Evolutionary conservation across 352 stramenopile genomes (phyloP).

Genomic region (Blastocystis sp.): DNA sequence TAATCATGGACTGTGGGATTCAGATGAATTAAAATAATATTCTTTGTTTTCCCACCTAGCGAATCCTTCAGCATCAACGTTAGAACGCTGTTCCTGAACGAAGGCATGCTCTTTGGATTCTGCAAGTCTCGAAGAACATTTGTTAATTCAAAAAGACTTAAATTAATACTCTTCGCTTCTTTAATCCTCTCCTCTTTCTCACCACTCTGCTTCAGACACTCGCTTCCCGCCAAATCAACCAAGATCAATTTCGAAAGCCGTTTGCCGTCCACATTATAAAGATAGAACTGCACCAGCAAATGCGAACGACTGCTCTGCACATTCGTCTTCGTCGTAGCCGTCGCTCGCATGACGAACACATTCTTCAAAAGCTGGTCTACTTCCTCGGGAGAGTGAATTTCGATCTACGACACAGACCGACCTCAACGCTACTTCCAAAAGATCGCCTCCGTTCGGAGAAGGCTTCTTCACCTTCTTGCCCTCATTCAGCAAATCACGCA

Average conservation of each 20-base stretch:
- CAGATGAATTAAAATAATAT: conserved; percentile 14
- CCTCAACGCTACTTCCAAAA: not conserved
- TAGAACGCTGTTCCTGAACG: conserved; percentile 72
- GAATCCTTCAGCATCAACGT: conserved; percentile 64
- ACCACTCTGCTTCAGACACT: conserved; percentile 77
- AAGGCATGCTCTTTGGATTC: conserved; percentile 76
- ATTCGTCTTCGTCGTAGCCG: conserved; percentile 13
- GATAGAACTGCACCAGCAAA: conserved; percentile 63
- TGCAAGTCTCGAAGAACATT: conserved; percentile 92
- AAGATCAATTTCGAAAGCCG: conserved; percentile 82
- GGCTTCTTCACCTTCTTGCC: not conserved
- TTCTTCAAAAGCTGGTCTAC: not conserved
- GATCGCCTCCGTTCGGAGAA: not conserved
- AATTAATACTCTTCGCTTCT: conserved; percentile 91
- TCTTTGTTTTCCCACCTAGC: conserved; percentile 65
- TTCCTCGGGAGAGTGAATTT: not conserved
- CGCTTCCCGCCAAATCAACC: conserved; percentile 89
- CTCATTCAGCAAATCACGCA: conserved; percentile 50
- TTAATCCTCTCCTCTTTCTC: conserved; percentile 76
- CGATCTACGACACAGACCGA: not conserved
- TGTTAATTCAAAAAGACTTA: conserved; percentile 90
- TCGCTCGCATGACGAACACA: not conserved
- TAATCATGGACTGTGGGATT: conserved; percentile 34
- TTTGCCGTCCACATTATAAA: not conserved
- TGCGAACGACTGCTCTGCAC: conserved; percentile 61